phyloP scores from a whole-genome alignment of 2,329 filamentous ascomycete genomes.

The Rhytidhysteron rufulum region DNA sequence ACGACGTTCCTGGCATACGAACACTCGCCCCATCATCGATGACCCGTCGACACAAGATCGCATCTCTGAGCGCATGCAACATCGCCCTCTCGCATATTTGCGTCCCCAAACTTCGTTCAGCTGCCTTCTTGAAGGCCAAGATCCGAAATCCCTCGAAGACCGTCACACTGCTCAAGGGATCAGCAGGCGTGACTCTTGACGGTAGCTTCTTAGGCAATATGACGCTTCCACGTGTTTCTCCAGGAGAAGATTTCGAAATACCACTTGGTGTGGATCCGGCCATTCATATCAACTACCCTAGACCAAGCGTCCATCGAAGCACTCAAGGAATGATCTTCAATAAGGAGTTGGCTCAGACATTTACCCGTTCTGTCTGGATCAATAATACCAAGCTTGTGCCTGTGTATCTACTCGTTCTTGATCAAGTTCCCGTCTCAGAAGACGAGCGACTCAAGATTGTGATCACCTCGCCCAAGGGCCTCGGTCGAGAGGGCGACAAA shows the following conservation, averaged over 20 bases:
- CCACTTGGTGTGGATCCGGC: constrained; percentile 59
- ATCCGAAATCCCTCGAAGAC: constrained; percentile 52
- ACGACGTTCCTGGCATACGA: constrained; percentile 57
- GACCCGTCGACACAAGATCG: constrained; percentile 53
- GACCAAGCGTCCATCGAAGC: constrained; percentile 51
- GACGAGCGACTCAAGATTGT: constrained; percentile 56
- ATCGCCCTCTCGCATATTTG: constrained; percentile 55
- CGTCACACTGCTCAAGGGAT: constrained; percentile 54
- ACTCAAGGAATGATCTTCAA: constrained; percentile 49
- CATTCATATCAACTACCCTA: constrained; percentile 54
- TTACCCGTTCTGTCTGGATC: constrained; percentile 48
- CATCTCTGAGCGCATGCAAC: constrained; percentile 49
- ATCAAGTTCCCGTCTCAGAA: constrained; percentile 61
- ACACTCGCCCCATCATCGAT: constrained; percentile 52
- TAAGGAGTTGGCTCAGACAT: constrained; percentile 52
- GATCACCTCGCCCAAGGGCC: constrained; percentile 47
- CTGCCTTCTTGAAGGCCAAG: constrained; percentile 57
- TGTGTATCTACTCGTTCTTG: constrained; percentile 51
- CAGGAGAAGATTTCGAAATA: constrained; percentile 53
- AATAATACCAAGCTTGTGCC: constrained; percentile 46
- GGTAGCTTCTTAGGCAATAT: constrained; percentile 59
- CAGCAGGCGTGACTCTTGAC: constrained; percentile 59
- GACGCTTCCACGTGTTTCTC: constrained; percentile 52
- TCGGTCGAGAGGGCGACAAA: constrained; percentile 30
- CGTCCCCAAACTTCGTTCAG: constrained; percentile 58